Evolutionary conservation across 1,284 basidiomycete genomes (phyloP).

Genomic region (Moniliophthora roreri): DNA sequence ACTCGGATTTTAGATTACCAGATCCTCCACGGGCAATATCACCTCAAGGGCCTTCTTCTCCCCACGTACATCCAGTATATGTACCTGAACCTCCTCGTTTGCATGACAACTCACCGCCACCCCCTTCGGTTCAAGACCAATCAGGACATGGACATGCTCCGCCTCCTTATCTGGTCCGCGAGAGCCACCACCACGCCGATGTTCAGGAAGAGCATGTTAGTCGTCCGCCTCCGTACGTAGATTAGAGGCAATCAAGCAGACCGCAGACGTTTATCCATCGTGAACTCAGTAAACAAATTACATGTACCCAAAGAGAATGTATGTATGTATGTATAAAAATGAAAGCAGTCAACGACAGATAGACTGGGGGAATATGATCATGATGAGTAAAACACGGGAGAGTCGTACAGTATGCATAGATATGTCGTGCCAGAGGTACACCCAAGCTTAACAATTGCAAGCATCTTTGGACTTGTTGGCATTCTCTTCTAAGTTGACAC

Average conservation of each 20-base stretch:
- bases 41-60: constrained; percentile 25
- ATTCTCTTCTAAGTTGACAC: constrained; percentile 76
- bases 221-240: constrained; percentile 58
- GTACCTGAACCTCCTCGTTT: constrained; percentile 25
- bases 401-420: constrained; percentile 6
- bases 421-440: constrained; percentile 18
- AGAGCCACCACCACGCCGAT: constrained; percentile 38
- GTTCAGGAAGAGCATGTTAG: constrained; percentile 44
- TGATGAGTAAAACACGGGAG: constrained; percentile 2
- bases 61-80: constrained; percentile 34
- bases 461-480: constrained; percentile 68
- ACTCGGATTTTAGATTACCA: constrained; percentile 72
- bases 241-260: constrained; percentile 27
- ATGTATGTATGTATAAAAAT: constrained; percentile 7
- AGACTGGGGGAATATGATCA: constrained; percentile 2
- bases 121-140: constrained; percentile 28
- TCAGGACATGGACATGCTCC: constrained; percentile 49
- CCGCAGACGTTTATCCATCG: neutral
- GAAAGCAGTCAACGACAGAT: constrained; percentile 1
- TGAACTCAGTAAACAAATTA: constrained; percentile 11
- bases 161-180: constrained; percentile 62
- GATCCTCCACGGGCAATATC: constrained; percentile 42
- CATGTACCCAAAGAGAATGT: constrained; percentile 12
- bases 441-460: constrained; percentile 66
- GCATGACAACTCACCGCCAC: constrained; percentile 27